These are phyloP conservation scores for Helenozyma baotianmanensis DNA, from an alignment of 805 yeast genomes.

Conservation along the genomic window DNA sequence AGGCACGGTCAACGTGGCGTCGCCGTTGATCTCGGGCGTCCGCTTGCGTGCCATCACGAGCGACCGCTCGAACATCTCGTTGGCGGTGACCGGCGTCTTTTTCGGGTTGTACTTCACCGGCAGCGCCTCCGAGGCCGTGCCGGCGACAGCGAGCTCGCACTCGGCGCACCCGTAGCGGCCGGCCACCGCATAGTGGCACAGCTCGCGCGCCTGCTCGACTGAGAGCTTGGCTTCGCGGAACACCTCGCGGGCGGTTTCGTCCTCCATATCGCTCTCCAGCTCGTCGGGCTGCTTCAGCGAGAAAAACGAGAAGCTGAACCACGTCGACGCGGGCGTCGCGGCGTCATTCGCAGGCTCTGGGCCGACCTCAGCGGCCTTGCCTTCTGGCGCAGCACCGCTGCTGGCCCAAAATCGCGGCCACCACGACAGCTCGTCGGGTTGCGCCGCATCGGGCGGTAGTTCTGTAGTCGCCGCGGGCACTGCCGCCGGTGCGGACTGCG, in stretches of 20 bases:
- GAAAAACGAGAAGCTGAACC: too few species aligned
- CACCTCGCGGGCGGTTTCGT: constrained; percentile 21
- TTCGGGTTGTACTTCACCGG: constrained; percentile 31
- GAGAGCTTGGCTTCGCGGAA: constrained; percentile 28
- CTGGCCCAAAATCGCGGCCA: constrained; percentile 3
- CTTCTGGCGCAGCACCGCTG: too few species aligned
- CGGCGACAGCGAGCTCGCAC: constrained; percentile 30
- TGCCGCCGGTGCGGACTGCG: too few species aligned
- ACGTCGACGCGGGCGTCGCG: too few species aligned
- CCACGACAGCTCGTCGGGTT: constrained; percentile 1
- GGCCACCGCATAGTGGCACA: constrained; percentile 31
- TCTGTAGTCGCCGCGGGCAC: too few species aligned
- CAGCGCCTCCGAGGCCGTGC: constrained; percentile 26
- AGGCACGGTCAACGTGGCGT: background rate
- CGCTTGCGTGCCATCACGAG: constrained; percentile 6
- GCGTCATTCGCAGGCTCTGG: too few species aligned
- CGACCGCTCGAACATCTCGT: constrained; percentile 30
- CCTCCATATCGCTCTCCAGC: constrained; percentile 15
- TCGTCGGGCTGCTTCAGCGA: constrained; percentile 6
- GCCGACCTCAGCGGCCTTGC: too few species aligned
- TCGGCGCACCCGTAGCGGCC: constrained; percentile 6
- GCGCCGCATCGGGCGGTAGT: too few species aligned
- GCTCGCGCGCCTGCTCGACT: constrained; percentile 30
- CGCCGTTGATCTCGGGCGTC: too few species aligned
- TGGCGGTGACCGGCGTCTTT: constrained; percentile 30